Evolutionary conservation across 2,329 filamentous ascomycete species (phyloP).

Genomic region (Lecanoromycetidae sp.): DNA sequence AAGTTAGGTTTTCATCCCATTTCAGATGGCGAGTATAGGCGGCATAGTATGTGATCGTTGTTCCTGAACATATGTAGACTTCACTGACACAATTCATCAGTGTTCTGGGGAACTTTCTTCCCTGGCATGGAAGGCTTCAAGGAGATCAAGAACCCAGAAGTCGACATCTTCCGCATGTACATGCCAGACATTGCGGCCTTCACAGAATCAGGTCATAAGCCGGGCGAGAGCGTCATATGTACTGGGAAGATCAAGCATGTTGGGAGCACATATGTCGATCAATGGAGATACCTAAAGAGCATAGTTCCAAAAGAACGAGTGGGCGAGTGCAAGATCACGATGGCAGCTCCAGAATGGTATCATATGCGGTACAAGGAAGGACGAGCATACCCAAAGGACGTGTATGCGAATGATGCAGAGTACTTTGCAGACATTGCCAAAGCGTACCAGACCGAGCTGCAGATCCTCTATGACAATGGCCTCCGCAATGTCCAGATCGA

Average conservation of each 20-base stretch:
- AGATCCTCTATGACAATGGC: slow-evolving; percentile 49
- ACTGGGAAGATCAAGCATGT: slow-evolving; percentile 46
- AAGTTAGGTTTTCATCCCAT: slow-evolving; percentile 51
- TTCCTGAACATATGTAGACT: not conserved
- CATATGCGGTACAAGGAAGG: slow-evolving; percentile 50
- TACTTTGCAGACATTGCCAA: slow-evolving; percentile 55
- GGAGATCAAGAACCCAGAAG: slow-evolving; percentile 35
- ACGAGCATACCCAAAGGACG: slow-evolving; percentile 44
- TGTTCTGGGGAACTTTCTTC: slow-evolving; percentile 49
- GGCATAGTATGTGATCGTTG: slow-evolving; percentile 28
- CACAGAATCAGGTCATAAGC: slow-evolving; percentile 45
- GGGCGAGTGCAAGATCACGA: slow-evolving; percentile 55
- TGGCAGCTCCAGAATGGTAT: slow-evolving; percentile 57
- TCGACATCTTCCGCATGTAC: slow-evolving; percentile 45
- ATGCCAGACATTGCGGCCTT: slow-evolving; percentile 52
- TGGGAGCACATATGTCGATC: slow-evolving; percentile 43
- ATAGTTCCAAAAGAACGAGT: slow-evolving; percentile 48
- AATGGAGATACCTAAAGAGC: slow-evolving; percentile 49
- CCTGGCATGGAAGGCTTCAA: slow-evolving; percentile 43
- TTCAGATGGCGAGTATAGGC: slow-evolving; percentile 56
- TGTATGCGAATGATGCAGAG: slow-evolving; percentile 46
- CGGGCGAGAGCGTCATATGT: slow-evolving; percentile 45
- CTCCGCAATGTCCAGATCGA: slow-evolving; percentile 57
- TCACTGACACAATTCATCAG: slow-evolving; percentile 19
- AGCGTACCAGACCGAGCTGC: slow-evolving; percentile 52